Conservation (phyloP, 2,329 filamentous ascomycete genomes). For the Samsoniella hepiali region DNA sequence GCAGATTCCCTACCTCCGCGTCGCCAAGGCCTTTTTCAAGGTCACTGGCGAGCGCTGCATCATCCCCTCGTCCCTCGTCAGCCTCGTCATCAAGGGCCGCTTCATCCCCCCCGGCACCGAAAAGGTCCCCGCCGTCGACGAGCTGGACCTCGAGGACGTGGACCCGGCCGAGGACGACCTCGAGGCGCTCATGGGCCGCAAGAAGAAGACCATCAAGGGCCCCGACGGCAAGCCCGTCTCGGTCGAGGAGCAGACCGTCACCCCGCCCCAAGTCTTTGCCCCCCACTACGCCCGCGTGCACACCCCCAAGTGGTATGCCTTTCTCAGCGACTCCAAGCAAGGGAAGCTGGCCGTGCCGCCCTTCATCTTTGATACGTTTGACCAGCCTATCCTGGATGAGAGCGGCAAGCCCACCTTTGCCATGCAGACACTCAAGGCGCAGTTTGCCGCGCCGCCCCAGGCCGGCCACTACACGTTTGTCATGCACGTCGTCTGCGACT, state of each 20-base stretch:
- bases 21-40: conserved; percentile 97
- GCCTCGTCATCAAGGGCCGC: conserved; percentile 90
- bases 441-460: conserved; percentile 92
- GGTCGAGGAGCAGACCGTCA: conserved; percentile 61
- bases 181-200: conserved; percentile 76
- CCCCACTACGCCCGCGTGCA: conserved; percentile 89
- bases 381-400: conserved; percentile 79
- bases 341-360: conserved; percentile 96
- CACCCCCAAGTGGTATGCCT: conserved; percentile 88
- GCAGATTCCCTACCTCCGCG: conserved; percentile 77
- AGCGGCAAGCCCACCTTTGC: conserved; percentile 86
- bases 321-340: conserved; percentile 90
- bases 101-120: conserved; percentile 83
- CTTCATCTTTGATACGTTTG: conserved; percentile 91
- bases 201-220: conserved; percentile 64
- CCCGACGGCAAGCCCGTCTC: conserved; percentile 54
- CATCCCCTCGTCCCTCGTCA: conserved; percentile 87
- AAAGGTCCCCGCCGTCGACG: conserved; percentile 69
- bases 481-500: conserved; percentile 91
- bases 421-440: conserved; percentile 94
- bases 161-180: conserved; percentile 92
- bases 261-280: conserved; percentile 83
- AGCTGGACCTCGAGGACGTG: conserved; percentile 80
- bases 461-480: conserved; percentile 91
- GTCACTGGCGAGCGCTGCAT: conserved; percentile 92